Evolutionary conservation across 225 moss, liverwort and hornwort genomes (phyloP).

Genomic region (Pseudisothecium myosuroides): DNA sequence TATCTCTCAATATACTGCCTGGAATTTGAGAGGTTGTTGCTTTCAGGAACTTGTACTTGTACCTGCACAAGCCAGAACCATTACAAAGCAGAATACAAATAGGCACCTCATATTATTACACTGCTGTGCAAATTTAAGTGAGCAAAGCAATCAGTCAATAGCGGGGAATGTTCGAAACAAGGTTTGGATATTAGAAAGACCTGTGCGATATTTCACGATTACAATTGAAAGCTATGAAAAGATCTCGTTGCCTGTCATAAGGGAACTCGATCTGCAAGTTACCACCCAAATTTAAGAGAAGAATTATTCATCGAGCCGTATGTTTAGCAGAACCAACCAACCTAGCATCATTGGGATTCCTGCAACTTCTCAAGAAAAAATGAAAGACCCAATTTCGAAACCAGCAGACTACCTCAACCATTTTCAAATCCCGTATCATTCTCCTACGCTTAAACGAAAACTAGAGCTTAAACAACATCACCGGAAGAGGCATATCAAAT

Average conservation of each 20-base stretch:
- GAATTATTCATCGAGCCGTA: not conserved
- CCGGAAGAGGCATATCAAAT: not conserved
- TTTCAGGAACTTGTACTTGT: slow-evolving; percentile 89
- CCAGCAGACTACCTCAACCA: not conserved
- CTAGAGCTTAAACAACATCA: not conserved
- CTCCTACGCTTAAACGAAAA: not conserved
- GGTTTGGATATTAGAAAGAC: slow-evolving; percentile 9
- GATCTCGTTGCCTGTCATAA: slow-evolving; percentile 67
- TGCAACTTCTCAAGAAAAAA: not conserved
- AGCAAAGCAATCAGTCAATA: not conserved
- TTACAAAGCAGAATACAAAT: not conserved
- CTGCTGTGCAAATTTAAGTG: not conserved
- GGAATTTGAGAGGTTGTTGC: slow-evolving; percentile 94
- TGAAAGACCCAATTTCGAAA: not conserved
- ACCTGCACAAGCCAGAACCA: slow-evolving; percentile 31
- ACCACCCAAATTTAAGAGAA: not conserved
- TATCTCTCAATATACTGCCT: slow-evolving; percentile 82
- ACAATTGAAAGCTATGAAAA: slow-evolving; percentile 94
- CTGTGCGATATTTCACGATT: slow-evolving; percentile 69
- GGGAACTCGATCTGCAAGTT: slow-evolving; percentile 83
- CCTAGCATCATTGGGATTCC: not conserved
- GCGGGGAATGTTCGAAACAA: not conserved
- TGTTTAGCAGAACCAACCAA: not conserved
- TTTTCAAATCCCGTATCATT: not conserved
- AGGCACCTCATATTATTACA: not conserved